Evolutionary conservation across 306 rosid genomes (phyloP).

Genomic region (Aeschynomene evenia): DNA sequence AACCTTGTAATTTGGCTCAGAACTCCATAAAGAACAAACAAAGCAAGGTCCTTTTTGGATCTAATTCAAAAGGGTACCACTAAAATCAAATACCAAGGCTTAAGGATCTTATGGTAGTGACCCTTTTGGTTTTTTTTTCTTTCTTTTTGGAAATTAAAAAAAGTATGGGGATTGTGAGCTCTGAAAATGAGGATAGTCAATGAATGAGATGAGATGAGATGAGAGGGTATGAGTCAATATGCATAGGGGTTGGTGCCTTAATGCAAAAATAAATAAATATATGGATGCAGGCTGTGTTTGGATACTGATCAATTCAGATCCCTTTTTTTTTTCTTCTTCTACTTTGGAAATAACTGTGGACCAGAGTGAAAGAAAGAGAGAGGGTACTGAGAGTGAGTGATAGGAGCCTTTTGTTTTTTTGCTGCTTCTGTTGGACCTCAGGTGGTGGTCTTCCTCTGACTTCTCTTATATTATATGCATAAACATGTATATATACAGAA

Average conservation of each 20-base stretch:
- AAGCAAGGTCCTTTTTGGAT: constrained; percentile 34
- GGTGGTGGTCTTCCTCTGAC: constrained; percentile 23
- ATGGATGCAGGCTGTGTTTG: constrained; percentile 40
- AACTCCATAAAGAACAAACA: constrained; percentile 36
- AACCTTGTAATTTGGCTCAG: constrained; percentile 41
- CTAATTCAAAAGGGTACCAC: constrained; percentile 37
- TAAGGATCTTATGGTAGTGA: constrained; percentile 26
- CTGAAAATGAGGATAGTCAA: constrained; percentile 54
- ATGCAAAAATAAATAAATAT: constrained; percentile 40
- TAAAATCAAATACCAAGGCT: constrained; percentile 3
- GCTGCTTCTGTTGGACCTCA: constrained; percentile 29
- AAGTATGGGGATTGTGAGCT: constrained; percentile 41
- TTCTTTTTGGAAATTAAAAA: background rate
- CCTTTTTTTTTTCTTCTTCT: constrained; percentile 31
- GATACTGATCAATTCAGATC: constrained; percentile 35
- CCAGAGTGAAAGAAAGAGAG: constrained; percentile 32
- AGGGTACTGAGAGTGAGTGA: background rate
- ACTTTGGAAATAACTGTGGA: constrained; percentile 48
- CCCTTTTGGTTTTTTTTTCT: background rate
- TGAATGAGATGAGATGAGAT: constrained; percentile 8
- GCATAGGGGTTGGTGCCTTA: constrained; percentile 55
- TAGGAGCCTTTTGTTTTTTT: background rate
- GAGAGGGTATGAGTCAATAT: constrained; percentile 47
- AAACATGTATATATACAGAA: background rate
- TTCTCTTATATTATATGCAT: constrained; percentile 12